Evolutionary conservation across 441 rosid species (phyloP), one percentile per base, ranked within the genome.

Genomic region (Mallotus repandus): DNA sequence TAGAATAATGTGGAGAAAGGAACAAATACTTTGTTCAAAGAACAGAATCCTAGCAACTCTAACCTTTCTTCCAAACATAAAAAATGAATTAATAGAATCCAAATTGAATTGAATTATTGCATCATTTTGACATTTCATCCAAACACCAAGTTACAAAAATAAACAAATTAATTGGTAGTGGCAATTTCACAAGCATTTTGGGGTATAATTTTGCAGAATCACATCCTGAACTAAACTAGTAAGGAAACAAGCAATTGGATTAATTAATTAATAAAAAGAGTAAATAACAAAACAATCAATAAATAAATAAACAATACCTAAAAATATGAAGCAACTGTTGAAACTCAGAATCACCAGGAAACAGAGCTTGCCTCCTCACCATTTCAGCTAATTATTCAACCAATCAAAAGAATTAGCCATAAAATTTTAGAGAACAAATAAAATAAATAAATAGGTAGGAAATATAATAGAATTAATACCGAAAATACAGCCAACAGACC

Each of bases 401-500:
- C 18, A 32, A 18, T 5, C 10, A 8, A 41, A 48, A 49, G 12
- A 53, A 48, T 48, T 48, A 48, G 8, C 5, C 19, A 18, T 3
- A 48, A 38, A 21, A 7, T 18, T 10, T 11, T 14, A 15, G 22
- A 6, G 22, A 53, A 56, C 7, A 22, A 35, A 22, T 25, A 14
- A 63, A 38, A 15, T 0, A 3, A 29, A 21, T 0, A 35, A 25
- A 21, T 14, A 6, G n/a, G n/a, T n/a, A n/a, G 25, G 14, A 18
- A 0, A 15, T 15, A 5, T 2, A 5, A 7, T 4, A 22, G 41
- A 45, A 16, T 2, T 1, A 14, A 67, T 72, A 91, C 97, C 97
- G 21, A 95, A 95, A 74, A 95, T 95, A 82, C 98, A 95, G 9
- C 98, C 99, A 19, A 95, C 98, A 16, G 99, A 95, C 99, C 99